Base-by-base conservation (phyloP, 345 rosid genomes). In the Gossypium mustelinum region DNA sequence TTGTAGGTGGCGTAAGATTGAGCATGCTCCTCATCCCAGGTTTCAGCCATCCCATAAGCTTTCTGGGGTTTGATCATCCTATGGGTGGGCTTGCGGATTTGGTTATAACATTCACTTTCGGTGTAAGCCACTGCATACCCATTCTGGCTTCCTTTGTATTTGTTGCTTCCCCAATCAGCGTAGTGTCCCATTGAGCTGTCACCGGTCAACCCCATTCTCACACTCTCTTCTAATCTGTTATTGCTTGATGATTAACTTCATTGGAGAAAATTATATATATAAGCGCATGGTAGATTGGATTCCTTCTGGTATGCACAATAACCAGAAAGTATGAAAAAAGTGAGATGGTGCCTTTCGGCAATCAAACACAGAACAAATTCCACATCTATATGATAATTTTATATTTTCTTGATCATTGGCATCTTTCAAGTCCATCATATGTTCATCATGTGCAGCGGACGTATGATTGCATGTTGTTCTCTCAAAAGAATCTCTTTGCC, bases 141-240 rank as follows among this genome's bases (percentile, higher is more conserved):
- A 68, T 68, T 68, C 58, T 8, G 72, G 3, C 16, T 2, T 69
- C 58, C 60, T 55, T 55, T 62, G 63, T 71, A 55, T 44, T 10
- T 27, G 43, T 27, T 76, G 71, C 41, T 63, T 34, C 50, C 73
- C 79, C 77, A 24, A 68, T 51, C 48, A 68, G 24, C 41, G 41
- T 61, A 51, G 59, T 50, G 66, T 12, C 68, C 57, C 57, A 17
- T 24, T 51, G 50, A 18, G 2, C 29, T 20, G 41, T 22, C 60
- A 11, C 25, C 70, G 64, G 34, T 67, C 69, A 47, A 66, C 22
- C 59, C 16, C 62, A 56, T 75, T 48, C 56, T 81, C 77, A 17
- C 29, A 14, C 16, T 27, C 43, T 3, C 4, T n/a, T 2, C 17
- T 50, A 68, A 39, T 39, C 11, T 27, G 45, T 3, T 27, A 17